Percentiles rank a stretch among this genome's conserved stretches.
Conservation (phyloP, 768 basidiomycete genomes). For the Hericium alpestre region DNA sequence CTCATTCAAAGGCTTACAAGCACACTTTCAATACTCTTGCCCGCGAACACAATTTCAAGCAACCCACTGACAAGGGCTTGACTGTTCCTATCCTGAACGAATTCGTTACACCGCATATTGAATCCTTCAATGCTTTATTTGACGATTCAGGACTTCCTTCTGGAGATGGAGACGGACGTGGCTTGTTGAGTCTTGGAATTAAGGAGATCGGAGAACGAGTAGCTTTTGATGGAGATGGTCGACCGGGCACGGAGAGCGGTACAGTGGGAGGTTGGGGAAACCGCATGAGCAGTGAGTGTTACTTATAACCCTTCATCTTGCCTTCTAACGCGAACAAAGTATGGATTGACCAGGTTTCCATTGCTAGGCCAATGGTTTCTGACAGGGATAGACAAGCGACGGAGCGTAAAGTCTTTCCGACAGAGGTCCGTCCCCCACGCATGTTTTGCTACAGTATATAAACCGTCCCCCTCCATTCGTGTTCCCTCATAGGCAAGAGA, state of each 20-base stretch:
- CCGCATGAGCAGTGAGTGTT: conserved; percentile 66
- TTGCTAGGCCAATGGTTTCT: conserved; percentile 78
- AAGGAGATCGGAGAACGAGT: conserved; percentile 85
- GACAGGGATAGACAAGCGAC: conserved; percentile 68
- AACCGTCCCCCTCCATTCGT: background rate
- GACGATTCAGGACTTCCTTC: conserved; percentile 78
- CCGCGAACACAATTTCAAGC: conserved; percentile 68
- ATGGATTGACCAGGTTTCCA: conserved; percentile 78
- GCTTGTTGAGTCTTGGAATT: conserved; percentile 66
- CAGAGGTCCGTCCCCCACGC: conserved; percentile 52
- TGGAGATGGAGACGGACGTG: conserved; percentile 68
- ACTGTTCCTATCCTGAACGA: conserved; percentile 80
- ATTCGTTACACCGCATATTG: conserved; percentile 87
- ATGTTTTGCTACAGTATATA: background rate
- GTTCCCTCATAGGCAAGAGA: conserved; percentile 65
- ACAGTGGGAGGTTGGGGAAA: conserved; percentile 58
- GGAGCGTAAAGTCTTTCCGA: conserved; percentile 76
- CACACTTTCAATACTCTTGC: conserved; percentile 71
- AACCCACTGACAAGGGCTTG: conserved; percentile 59
- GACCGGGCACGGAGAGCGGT: conserved; percentile 41
- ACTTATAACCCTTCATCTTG: conserved; percentile 2
- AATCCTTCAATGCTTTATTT: conserved; percentile 94
- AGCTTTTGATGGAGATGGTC: conserved; percentile 75
- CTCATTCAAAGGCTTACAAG: conserved; percentile 25
- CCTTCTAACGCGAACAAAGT: conserved; percentile 38